Evolutionary conservation across 164 flowering plant genomes (phyloP).

Genomic region (Amborella trichopoda): DNA sequence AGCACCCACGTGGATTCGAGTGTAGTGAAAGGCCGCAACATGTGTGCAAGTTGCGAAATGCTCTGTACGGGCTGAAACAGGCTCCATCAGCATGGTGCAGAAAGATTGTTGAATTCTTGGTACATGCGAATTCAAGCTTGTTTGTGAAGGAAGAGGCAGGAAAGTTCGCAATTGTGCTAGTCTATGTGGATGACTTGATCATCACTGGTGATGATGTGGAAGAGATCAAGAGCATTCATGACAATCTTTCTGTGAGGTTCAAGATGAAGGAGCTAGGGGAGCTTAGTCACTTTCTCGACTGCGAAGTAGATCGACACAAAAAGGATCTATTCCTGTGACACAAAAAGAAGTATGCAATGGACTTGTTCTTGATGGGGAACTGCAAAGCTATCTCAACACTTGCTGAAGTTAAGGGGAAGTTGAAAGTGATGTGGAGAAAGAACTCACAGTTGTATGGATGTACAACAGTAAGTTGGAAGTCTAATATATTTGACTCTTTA

Average conservation of each 20-base stretch:
- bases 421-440: not conserved
- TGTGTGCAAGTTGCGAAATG: not conserved
- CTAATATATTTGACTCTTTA: conserved; percentile 8
- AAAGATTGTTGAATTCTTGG: not conserved
- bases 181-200: not conserved
- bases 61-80: not conserved
- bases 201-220: not conserved
- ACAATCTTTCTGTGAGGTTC: not conserved
- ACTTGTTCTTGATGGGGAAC: not conserved
- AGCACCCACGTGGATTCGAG: not conserved
- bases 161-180: not conserved
- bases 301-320: not conserved
- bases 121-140: not conserved
- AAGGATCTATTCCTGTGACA: not conserved
- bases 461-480: conserved; percentile 10
- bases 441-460: not conserved
- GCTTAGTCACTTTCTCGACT: not conserved
- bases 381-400: not conserved
- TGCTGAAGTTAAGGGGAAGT: not conserved
- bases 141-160: not conserved
- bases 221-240: not conserved
- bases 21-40: not conserved
- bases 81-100: not conserved
- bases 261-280: not conserved
- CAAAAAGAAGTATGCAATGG: not conserved